Conservation (phyloP, 345 rosid genomes). For the Salix koriyanagi region DNA sequence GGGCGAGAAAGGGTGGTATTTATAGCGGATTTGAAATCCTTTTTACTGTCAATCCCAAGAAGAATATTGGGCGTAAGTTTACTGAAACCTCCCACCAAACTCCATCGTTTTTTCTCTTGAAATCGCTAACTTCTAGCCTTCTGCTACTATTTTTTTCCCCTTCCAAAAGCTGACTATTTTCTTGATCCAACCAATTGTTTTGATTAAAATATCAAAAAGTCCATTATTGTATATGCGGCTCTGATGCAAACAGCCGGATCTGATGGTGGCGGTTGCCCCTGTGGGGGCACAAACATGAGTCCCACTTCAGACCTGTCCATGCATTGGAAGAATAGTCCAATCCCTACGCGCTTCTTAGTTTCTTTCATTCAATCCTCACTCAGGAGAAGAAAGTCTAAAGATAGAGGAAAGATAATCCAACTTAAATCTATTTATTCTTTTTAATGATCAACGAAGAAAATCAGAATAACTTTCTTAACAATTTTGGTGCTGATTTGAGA, state of each 20-base stretch:
- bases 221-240: slow-evolving; percentile 34
- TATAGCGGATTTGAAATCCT: slow-evolving; percentile 45
- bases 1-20: slow-evolving; percentile 30
- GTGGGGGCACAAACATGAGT: slow-evolving; percentile 26
- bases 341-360: slow-evolving; percentile 19
- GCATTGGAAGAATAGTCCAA: neutral
- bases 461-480: too few relatives aligned
- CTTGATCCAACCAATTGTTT: neutral
- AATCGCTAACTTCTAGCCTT: neutral
- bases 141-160: neutral
- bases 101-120: slow-evolving; percentile 6
- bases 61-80: slow-evolving; percentile 67
- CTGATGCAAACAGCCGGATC: slow-evolving; percentile 47
- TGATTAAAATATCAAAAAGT: neutral
- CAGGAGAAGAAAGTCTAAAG: too few relatives aligned
- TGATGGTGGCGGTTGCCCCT: slow-evolving; percentile 42
- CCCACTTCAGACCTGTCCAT: slow-evolving; percentile 38
- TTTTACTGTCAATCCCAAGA: slow-evolving; percentile 86
- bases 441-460: too few relatives aligned
- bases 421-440: too few relatives aligned
- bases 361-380: neutral
- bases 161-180: neutral
- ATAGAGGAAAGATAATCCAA: too few relatives aligned
- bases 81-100: slow-evolving; percentile 29
- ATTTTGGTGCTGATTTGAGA: too few relatives aligned